A percentile compares a stretch with the other conserved stretches of the same genome.
These are phyloP conservation scores for Penicillium hordei DNA, from an alignment of 2,329 filamentous ascomycete species.

Conservation along the genomic window DNA sequence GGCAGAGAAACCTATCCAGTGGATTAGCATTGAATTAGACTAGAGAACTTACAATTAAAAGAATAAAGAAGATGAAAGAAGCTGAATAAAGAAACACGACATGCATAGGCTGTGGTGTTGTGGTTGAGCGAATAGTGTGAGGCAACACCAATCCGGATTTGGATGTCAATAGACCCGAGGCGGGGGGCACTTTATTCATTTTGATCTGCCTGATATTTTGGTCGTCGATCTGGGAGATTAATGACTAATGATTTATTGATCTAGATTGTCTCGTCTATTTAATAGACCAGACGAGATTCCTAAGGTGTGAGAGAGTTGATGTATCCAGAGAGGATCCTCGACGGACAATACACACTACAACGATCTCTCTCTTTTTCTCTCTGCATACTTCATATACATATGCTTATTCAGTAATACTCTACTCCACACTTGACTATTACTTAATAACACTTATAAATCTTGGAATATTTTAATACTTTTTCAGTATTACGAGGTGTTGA, in stretches of 20 bases:
- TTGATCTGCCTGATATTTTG: neutral
- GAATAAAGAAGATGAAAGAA: neutral
- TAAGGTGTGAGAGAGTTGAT: neutral
- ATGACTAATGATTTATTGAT: neutral
- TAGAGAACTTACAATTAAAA: neutral
- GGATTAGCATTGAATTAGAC: neutral
- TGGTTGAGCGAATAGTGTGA: constrained; percentile 6
- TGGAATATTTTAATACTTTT: too few relatives aligned
- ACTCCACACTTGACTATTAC: too few relatives aligned
- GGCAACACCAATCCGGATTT: constrained; percentile 18
- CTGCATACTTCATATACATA: neutral
- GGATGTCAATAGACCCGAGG: constrained; percentile 27
- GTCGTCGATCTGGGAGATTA: neutral
- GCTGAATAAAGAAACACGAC: constrained; percentile 3
- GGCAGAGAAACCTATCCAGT: constrained; percentile 8
- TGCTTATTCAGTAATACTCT: too few relatives aligned
- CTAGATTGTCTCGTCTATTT: neutral
- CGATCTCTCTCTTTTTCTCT: neutral
- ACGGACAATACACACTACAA: neutral
- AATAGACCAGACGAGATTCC: neutral
- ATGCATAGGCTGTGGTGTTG: neutral
- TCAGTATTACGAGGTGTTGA: too few relatives aligned
- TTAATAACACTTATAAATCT: too few relatives aligned
- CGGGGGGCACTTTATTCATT: constrained; percentile 6
- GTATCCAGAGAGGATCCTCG: neutral